Percentiles rank a stretch among this genome's conserved stretches.
Evolutionary conservation across 257 asterid genomes (phyloP).

Genomic region (Solanum lycopersicoides): DNA sequence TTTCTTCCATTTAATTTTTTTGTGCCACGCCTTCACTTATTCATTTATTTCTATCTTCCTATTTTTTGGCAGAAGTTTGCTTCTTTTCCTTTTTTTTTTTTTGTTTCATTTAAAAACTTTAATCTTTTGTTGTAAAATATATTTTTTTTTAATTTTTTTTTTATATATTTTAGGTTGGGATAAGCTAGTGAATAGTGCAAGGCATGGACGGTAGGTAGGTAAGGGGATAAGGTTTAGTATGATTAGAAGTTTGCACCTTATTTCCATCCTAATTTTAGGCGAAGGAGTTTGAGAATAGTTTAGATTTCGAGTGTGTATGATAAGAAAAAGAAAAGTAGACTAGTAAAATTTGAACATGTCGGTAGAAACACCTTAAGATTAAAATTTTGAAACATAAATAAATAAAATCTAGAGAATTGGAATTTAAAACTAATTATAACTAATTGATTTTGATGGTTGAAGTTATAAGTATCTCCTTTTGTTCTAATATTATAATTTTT

Average conservation of each 20-base stretch:
- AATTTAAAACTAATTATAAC: not conserved
- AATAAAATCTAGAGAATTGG: not conserved
- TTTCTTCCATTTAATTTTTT: not conserved
- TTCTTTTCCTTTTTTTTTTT: not conserved
- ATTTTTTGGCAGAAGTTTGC: constrained; percentile 1
- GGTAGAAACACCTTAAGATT: not conserved
- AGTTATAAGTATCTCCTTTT: not conserved
- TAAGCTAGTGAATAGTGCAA: not conserved
- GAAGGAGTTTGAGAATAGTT: not conserved
- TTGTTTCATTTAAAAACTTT: not conserved
- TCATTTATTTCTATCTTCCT: not conserved
- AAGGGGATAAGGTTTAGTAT: not conserved
- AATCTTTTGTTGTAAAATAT: not conserved
- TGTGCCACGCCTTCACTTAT: constrained; percentile 21
- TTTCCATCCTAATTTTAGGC: not conserved
- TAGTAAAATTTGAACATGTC: not conserved
- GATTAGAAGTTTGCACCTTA: not conserved
- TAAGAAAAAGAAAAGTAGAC: not conserved
- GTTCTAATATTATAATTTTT: not conserved
- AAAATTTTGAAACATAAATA: too few relatives aligned
- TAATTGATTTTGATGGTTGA: not conserved
- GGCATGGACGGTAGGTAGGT: not conserved
- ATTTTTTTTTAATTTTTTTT: too few relatives aligned
- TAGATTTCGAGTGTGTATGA: not conserved
- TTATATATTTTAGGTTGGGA: not conserved